Evolutionary conservation across 2,329 filamentous ascomycete genomes (phyloP).

Genomic region (Lasiodiplodia gonubiensis): DNA sequence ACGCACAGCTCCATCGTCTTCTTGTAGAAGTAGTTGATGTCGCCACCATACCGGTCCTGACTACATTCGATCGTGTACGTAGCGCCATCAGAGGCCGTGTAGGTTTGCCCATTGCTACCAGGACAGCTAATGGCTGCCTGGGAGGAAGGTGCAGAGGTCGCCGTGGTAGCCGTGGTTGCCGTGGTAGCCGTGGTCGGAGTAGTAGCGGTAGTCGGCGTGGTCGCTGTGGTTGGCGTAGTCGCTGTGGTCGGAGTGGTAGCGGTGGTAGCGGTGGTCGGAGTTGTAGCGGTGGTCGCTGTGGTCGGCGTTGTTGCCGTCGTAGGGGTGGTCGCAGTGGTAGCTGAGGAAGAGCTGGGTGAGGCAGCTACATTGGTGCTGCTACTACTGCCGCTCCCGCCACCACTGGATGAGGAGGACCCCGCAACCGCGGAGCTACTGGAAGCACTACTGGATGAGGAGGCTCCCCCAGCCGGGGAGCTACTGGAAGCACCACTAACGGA

Average conservation of each 20-base stretch:
- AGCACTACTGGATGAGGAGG: not conserved
- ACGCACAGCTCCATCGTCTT: slow-evolving; percentile 33
- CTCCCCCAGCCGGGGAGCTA: not conserved
- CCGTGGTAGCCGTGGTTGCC: not conserved
- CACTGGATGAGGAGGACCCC: not conserved
- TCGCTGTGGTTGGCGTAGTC: not conserved
- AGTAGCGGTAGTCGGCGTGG: not conserved
- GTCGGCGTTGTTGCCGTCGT: not conserved
- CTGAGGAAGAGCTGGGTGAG: not conserved
- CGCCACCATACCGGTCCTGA: slow-evolving; percentile 35
- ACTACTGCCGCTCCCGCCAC: too few species aligned
- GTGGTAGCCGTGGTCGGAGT: slow-evolving; percentile 18
- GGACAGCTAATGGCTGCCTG: slow-evolving; percentile 31
- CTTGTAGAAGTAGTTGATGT: slow-evolving; percentile 31
- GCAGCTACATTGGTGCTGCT: not conserved
- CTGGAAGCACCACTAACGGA: not conserved
- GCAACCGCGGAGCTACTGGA: not conserved
- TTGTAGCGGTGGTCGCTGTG: not conserved
- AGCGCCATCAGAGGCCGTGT: slow-evolving; percentile 33
- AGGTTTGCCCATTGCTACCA: slow-evolving; percentile 30
- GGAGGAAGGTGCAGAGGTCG: not conserved
- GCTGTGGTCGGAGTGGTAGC: not conserved
- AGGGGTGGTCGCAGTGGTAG: not conserved
- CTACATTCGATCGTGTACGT: slow-evolving; percentile 36
- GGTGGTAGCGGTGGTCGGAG: not conserved